Base-by-base conservation (phyloP, 1,284 basidiomycete species). In the Tilletiopsis washingtonensis region DNA sequence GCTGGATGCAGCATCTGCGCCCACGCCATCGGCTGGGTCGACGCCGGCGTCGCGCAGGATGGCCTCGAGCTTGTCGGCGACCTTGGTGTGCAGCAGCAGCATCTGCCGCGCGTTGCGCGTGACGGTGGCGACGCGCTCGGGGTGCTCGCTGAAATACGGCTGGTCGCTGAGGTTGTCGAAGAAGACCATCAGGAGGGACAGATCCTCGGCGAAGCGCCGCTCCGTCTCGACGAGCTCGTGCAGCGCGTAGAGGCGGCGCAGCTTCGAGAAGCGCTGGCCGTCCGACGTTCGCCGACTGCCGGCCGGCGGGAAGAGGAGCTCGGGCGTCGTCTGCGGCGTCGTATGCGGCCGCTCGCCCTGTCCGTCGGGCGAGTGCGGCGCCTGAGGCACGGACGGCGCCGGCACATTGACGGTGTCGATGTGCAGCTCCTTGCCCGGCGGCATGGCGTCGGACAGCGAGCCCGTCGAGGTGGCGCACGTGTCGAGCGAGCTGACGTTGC, bases 161-260 rank as follows among this genome's bases (percentile, higher is more conserved):
- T 71, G 61, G 37, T 48, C 51, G 19, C 43, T 57, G 40, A 71
- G 52, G 36, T 67, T 61, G 48, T 57, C 57, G 34, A 73, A 70
- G 50, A 67, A 73, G 45, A 73, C 66, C 5, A 70, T 61, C 20
- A 73, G 47, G 23, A 62, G 50, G 6, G 59, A 57, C 4, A 73
- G 56, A 37, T 73, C 70, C n/a, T 65, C 61, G 19, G 64, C 62
- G 26, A 71, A 73, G 48, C 63, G 64, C 24, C 59, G 58, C 34
- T 73, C 70, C 3, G 70, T 73, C 47, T 70, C 67, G 29, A 65
- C 54, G 15, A 73, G 56, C 43, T 73, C 70, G 23, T 71, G 41
- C n/a, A 73, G 46, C 1, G 69, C 62, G 15, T 62, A 57, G 27
- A 62, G 62, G 5, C 63, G 51, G 20, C 61, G 56, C 14, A 66